Evolutionary conservation across 2,329 filamentous ascomycete species (phyloP), one percentile per base, ranked within the genome.

Genomic region (Xylariaceae sp.): DNA sequence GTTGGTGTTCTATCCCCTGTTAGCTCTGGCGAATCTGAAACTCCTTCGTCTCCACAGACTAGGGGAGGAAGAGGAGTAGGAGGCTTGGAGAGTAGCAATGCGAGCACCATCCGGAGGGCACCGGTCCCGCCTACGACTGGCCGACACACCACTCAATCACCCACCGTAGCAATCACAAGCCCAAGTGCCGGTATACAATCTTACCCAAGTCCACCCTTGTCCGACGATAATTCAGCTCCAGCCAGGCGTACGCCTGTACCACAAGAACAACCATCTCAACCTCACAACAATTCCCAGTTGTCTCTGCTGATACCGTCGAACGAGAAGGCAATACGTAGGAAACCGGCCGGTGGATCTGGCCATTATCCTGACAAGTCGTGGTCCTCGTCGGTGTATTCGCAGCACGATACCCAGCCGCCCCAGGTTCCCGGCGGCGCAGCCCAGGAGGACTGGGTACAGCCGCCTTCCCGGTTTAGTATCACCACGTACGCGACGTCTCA

Each of bases 391-490:
- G 58, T 74, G 19, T 72, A 75, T 57, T 72, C 74, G 3, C 62
- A 67, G 6, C 65, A 67, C 37, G 68, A 72, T 7, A 59, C 63
- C 21, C 64, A 65, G 32, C 70, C 56, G 55, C 44, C 59, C 7
- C 59, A 65, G n/a, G 53, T 50, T 23, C 48, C 57, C 26, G 57
- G 54, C 6, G 46, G 57, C 6, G 56, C 52, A 43, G 59, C 54
- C 45, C 42, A 46, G 37, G 72, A 76, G 43, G 67, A 79, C 40
- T 80, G 79, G 76, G 72, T 75, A 12, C 80, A 83, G 54, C 83
- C 83, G 5, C 71, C 76, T 2, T 88, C 85, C 47, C 81, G 83
- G 44, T 89, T 88, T 70, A 89, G 85, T 71, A 76, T 82, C 60
- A 86, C 83, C 7, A 88, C 85, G 1, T 86, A 82, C 65, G 79